Conservation (phyloP, 1,284 basidiomycete genomes). For the Wolfiporia cocos region DNA sequence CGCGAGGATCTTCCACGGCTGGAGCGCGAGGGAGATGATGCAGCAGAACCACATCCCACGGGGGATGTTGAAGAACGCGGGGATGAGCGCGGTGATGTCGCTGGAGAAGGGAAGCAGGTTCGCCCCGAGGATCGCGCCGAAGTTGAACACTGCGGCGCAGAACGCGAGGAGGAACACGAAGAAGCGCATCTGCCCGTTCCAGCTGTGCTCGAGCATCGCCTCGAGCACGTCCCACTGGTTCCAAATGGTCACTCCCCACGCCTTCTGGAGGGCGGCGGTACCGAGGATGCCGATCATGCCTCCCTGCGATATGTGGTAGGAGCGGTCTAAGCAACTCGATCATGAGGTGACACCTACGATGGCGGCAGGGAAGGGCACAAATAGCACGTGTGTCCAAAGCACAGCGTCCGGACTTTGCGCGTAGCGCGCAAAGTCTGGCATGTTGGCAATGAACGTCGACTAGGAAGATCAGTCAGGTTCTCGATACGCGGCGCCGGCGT, state of each 20-base stretch:
- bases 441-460: conserved; percentile 33
- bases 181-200: conserved; percentile 16
- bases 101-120: conserved; percentile 22
- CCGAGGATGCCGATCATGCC: conserved; percentile 21
- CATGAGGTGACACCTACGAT: conserved; percentile 7
- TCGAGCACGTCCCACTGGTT: conserved; percentile 21
- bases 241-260: conserved; percentile 19
- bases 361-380: conserved; percentile 19
- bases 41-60: conserved; percentile 39
- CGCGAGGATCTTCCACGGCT: conserved; percentile 29
- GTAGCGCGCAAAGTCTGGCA: conserved; percentile 23
- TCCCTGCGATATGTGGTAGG: conserved; percentile 8
- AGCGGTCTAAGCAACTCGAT: neutral
- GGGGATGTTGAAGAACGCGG: conserved; percentile 36
- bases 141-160: conserved; percentile 35
- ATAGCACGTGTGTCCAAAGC: conserved; percentile 20
- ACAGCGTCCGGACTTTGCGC: conserved; percentile 14
- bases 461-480: conserved; percentile 1
- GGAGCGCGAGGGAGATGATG: conserved; percentile 34
- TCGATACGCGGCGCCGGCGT: neutral
- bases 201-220: conserved; percentile 18
- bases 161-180: conserved; percentile 41
- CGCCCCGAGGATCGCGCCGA: conserved; percentile 37
- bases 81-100: conserved; percentile 31
- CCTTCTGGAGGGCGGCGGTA: conserved; percentile 16